Conservation (phyloP, 129 eudicot species). For the Escallonia rubra region DNA sequence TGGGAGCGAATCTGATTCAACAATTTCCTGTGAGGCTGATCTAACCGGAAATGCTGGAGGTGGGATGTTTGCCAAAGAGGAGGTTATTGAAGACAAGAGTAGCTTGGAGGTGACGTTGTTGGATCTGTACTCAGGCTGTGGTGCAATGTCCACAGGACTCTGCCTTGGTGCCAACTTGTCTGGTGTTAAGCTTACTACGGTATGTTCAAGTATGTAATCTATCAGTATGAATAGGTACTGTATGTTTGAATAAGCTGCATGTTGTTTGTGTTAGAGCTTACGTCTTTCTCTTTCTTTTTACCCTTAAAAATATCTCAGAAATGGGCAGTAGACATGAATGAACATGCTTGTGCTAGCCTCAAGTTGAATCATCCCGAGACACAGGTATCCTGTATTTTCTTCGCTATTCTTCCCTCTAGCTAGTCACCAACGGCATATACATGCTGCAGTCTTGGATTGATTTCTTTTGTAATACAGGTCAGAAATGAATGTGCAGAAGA, state of each 20-base stretch:
- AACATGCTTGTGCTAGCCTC: conserved; percentile 40
- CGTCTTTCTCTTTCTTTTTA: not conserved
- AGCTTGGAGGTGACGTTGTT: conserved; percentile 22
- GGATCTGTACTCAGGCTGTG: conserved; percentile 60
- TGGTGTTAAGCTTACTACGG: conserved; percentile 38
- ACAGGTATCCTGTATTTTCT: conserved; percentile 20
- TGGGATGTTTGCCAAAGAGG: not conserved
- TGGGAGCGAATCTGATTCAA: conserved; percentile 17
- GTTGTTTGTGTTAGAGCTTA: not conserved
- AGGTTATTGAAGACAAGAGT: conserved; percentile 1
- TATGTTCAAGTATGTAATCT: conserved; percentile 15
- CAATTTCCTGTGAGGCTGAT: conserved; percentile 24
- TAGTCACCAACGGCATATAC: not conserved
- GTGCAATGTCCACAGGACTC: conserved; percentile 63
- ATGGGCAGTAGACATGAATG: conserved; percentile 54
- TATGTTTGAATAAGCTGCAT: conserved; percentile 2
- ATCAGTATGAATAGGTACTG: too few relatives aligned
- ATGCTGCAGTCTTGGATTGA: not conserved
- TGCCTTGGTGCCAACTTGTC: conserved; percentile 37
- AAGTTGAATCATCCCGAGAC: conserved; percentile 44
- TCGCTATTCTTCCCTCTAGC: not conserved
- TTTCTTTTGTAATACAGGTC: conserved; percentile 18
- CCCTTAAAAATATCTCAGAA: conserved; percentile 16
- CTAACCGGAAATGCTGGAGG: conserved; percentile 16
- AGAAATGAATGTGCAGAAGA: conserved; percentile 54